Evolutionary conservation across 352 stramenopile genomes (phyloP), one percentile per base, ranked within the genome.

Genomic region (Pythium sukuiense): DNA sequence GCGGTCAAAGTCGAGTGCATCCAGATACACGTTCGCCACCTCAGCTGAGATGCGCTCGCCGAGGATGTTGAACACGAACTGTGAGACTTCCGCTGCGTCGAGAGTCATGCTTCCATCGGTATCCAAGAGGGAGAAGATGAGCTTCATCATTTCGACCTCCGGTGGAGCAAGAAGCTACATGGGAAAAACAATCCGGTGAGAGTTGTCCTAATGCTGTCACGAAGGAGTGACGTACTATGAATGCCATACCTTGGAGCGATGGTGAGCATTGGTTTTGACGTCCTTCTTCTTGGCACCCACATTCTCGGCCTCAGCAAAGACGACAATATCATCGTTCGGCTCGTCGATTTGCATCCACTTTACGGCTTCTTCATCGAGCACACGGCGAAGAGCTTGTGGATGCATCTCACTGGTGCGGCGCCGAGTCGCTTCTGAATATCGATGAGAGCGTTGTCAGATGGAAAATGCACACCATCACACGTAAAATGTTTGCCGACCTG

Each of bases 111-210:
- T 90, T 3, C 86, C 84, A 35, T 93, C 82, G 7, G 81, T 86
- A 62, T 95, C 86, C 63, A 95, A 85, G 6, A 95, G 70, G 16
- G 83, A 89, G 52, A 95, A 95, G 33, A 90, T 83, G 1, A 95
- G 63, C 59, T 95, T 95, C 24, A 90, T 72, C 55, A 83, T 88
- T 39, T 95, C 83, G 6, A 95, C 71, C 61, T 95, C 84, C 59
- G 82, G 56, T 13, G 69, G 55, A 5, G 75, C 74, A n/a, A 95
- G 79, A 2, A 76, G 59, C 84, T 90, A 43, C 29, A 55, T 32
- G 18, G 27, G 30, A 57, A 27, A 20, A 9, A 55, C n/a, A 62
- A 16, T 13, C 26, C 5, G 1, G 18, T 63, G 12, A 37, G 9
- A 18, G n/a, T n/a, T n/a, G n/a, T n/a, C n/a, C 3, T 33, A 32